phyloP scores from a whole-genome alignment of 148 eudicot genomes.

The Vaccinium macrocarpon region DNA sequence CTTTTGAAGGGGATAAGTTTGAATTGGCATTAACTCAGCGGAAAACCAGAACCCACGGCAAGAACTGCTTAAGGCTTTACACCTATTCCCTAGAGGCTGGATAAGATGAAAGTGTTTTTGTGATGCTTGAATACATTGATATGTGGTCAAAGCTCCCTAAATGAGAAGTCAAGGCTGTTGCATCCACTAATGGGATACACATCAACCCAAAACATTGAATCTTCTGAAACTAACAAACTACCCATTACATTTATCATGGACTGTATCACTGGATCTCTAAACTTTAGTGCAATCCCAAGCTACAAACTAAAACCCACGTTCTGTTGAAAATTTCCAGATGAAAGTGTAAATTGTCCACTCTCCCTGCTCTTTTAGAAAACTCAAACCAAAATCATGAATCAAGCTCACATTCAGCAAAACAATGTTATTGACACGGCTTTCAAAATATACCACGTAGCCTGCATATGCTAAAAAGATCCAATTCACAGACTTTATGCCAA shows the following conservation, averaged over 20 bases:
- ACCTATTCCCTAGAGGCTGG: neutral
- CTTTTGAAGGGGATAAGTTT: neutral
- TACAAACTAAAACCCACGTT: neutral
- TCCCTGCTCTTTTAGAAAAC: neutral
- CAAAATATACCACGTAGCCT: neutral
- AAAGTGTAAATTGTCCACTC: neutral
- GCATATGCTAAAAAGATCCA: conserved; percentile 3
- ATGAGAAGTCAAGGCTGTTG: too few relatives aligned
- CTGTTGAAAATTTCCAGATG: neutral
- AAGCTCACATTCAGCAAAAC: neutral
- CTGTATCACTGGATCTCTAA: neutral
- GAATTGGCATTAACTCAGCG: neutral
- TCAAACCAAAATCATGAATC: neutral
- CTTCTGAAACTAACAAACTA: too few relatives aligned
- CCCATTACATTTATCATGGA: too few relatives aligned
- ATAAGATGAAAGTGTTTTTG: too few relatives aligned
- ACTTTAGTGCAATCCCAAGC: neutral
- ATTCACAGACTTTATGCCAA: neutral
- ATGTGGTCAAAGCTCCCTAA: too few relatives aligned
- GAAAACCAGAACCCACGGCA: neutral
- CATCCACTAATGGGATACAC: too few relatives aligned
- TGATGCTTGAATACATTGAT: too few relatives aligned
- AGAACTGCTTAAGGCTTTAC: conserved; percentile 1
- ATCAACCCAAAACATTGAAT: too few relatives aligned
- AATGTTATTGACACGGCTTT: neutral